Evolutionary conservation across 495 filamentous ascomycete species (phyloP).

Genomic region (Saxispiralis lemnorum): DNA sequence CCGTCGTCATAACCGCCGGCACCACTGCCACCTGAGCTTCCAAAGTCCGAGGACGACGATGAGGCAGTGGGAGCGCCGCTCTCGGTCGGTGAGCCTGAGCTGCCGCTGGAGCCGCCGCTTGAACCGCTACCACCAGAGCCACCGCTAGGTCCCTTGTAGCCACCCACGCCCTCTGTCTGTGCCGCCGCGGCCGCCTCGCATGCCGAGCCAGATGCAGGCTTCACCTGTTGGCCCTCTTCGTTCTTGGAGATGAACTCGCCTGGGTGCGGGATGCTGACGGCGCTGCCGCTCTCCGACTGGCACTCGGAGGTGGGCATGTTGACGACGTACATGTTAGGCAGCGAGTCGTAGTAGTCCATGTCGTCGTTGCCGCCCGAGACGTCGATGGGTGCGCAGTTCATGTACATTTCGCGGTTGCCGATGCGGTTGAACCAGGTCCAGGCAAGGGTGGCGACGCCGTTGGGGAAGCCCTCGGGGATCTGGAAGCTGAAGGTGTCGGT

Average conservation of each 20-base stretch:
- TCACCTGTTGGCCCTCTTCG: background rate
- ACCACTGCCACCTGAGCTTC: background rate
- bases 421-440: slow-evolving; percentile 33
- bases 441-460: slow-evolving; percentile 33
- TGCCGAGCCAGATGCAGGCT: background rate
- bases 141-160: background rate
- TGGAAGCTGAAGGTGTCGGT: slow-evolving; percentile 34
- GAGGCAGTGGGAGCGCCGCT: background rate
- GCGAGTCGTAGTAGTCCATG: slow-evolving; percentile 18
- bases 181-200: slow-evolving; percentile 1
- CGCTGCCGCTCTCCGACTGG: background rate
- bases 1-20: background rate
- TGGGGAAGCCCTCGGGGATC: slow-evolving; percentile 38
- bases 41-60: slow-evolving; percentile 3
- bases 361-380: slow-evolving; percentile 28
- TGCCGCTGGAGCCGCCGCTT: background rate
- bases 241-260: slow-evolving; percentile 1
- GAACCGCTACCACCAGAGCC: background rate
- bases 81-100: slow-evolving; percentile 1
- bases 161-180: background rate
- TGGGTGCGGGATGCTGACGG: slow-evolving; percentile 3
- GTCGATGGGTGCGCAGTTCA: slow-evolving; percentile 38
- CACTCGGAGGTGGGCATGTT: slow-evolving; percentile 29
- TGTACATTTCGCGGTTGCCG: slow-evolving; percentile 40
- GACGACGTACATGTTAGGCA: slow-evolving; percentile 41